Percentiles rank a stretch among this genome's conserved stretches.
These are phyloP conservation scores for Termitomyces sp. DNA, from an alignment of 768 basidiomycete genomes.

Conservation along the genomic window DNA sequence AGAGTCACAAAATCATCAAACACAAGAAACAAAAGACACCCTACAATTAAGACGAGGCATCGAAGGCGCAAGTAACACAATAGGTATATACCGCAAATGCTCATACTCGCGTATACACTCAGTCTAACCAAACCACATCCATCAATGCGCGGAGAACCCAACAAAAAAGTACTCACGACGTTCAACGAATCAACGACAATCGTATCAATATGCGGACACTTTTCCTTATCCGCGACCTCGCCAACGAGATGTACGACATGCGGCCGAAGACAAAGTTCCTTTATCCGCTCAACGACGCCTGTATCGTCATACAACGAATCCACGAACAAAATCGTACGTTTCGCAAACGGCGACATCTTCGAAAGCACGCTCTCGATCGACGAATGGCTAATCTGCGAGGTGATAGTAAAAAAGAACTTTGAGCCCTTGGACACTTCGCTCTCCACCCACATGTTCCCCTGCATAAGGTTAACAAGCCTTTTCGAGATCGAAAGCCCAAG, in stretches of 20 bases:
- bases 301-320: slow-evolving; percentile 78
- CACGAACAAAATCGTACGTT: slow-evolving; percentile 86
- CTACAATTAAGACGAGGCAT: slow-evolving; percentile 71
- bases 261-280: slow-evolving; percentile 73
- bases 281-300: slow-evolving; percentile 70
- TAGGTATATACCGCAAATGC: slow-evolving; percentile 93
- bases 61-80: slow-evolving; percentile 82
- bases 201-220: slow-evolving; percentile 86
- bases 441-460: slow-evolving; percentile 99
- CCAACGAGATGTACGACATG: slow-evolving; percentile 71
- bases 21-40: slow-evolving; percentile 16
- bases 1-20: not conserved
- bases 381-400: slow-evolving; percentile 73
- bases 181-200: slow-evolving; percentile 89
- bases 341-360: slow-evolving; percentile 84
- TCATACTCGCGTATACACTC: slow-evolving; percentile 89
- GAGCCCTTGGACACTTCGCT: slow-evolving; percentile 89
- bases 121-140: slow-evolving; percentile 42
- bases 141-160: too few species aligned
- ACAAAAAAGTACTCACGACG: slow-evolving; percentile 52
- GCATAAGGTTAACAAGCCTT: slow-evolving; percentile 94
- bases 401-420: slow-evolving; percentile 96
- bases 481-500: slow-evolving; percentile 97
- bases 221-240: slow-evolving; percentile 79
- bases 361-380: slow-evolving; percentile 65